A percentile compares a stretch with the other conserved stretches of the same genome.
Conservation (phyloP, 2,329 filamentous ascomycete species). For the Phoma sp. region DNA sequence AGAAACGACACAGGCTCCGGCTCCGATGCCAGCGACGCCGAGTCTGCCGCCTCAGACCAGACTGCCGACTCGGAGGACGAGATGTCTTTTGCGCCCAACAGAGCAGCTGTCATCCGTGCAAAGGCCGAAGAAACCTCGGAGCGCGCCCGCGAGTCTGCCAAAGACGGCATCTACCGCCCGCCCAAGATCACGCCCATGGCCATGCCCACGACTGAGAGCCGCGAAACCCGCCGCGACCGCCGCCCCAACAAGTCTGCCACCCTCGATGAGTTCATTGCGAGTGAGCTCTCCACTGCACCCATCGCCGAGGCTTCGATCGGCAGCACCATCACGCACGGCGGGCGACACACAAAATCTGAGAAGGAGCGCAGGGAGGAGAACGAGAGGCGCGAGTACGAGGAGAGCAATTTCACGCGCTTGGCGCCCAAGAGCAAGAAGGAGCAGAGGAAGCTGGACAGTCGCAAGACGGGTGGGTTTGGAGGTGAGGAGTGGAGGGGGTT, state of each 20-base stretch:
- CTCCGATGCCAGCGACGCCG: conserved; percentile 50
- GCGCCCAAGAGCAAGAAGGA: conserved; percentile 91
- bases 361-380: conserved; percentile 77
- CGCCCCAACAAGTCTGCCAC: conserved; percentile 77
- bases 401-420: conserved; percentile 87
- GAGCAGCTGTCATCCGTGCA: conserved; percentile 52
- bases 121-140: conserved; percentile 27
- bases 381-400: conserved; percentile 86
- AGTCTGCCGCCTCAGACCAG: conserved; percentile 37
- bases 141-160: conserved; percentile 41
- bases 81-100: conserved; percentile 68
- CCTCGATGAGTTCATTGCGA: conserved; percentile 88
- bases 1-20: conserved; percentile 49
- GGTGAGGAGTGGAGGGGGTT: conserved; percentile 93
- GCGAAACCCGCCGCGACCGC: conserved; percentile 66
- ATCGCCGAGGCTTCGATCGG: conserved; percentile 89
- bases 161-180: conserved; percentile 81
- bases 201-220: conserved; percentile 72
- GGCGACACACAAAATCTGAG: conserved; percentile 78
- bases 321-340: conserved; percentile 81
- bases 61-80: conserved; percentile 59
- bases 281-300: conserved; percentile 83
- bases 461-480: conserved; percentile 68
- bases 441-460: conserved; percentile 64
- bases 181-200: conserved; percentile 86